These are phyloP conservation scores for Cymodocea nodosa DNA, from an alignment of 116 monocot species.

Conservation along the genomic window DNA sequence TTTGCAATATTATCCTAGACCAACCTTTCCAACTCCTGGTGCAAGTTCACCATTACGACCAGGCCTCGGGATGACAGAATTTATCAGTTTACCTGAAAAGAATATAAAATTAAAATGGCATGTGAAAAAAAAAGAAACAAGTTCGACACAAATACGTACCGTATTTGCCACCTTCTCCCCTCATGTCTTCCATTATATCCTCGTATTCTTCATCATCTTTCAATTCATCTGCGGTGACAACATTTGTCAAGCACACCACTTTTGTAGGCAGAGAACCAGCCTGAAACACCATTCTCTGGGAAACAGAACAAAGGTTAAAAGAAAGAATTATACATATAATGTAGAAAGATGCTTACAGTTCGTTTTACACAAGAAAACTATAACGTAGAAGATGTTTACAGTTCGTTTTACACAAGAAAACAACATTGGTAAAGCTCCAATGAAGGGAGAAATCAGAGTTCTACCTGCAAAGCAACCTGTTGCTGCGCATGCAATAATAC, in stretches of 20 bases:
- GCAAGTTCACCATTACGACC: constrained; percentile 32
- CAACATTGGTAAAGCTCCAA: too few species aligned
- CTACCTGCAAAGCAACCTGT: constrained; percentile 73
- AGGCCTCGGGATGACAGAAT: constrained; percentile 71
- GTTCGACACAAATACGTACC: constrained; percentile 14
- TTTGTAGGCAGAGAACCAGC: constrained; percentile 39
- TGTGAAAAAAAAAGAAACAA: neutral
- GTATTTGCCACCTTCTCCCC: constrained; percentile 75
- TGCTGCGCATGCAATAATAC: constrained; percentile 68
- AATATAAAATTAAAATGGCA: neutral
- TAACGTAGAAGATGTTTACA: too few species aligned
- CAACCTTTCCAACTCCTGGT: constrained; percentile 78
- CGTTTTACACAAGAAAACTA: too few species aligned
- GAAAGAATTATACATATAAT: neutral
- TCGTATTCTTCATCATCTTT: constrained; percentile 46
- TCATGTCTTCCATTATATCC: constrained; percentile 80
- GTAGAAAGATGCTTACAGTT: too few species aligned
- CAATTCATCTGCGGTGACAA: constrained; percentile 32
- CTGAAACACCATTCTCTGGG: constrained; percentile 35
- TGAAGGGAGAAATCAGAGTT: neutral
- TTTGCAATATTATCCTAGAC: neutral
- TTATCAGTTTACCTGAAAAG: constrained; percentile 64
- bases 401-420: too few species aligned
- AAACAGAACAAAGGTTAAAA: neutral
- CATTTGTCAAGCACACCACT: constrained; percentile 44